These are phyloP conservation scores for Nakataea oryzae DNA, from an alignment of 2,329 filamentous ascomycete species.

Conservation along the genomic window DNA sequence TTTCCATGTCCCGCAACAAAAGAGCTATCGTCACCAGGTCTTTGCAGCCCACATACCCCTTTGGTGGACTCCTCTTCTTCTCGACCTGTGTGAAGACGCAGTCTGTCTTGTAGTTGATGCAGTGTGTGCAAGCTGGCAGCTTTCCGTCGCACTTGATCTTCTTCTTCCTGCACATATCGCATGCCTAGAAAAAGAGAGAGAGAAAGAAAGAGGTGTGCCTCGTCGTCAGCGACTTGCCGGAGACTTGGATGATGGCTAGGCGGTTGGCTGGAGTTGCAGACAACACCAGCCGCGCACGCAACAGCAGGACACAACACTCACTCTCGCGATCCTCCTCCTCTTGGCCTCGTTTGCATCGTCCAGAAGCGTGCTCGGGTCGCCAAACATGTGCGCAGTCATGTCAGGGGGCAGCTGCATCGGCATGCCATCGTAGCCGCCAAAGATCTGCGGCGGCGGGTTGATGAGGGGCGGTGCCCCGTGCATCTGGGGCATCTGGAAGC, in stretches of 20 bases:
- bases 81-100: slow-evolving; percentile 97
- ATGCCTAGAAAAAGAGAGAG: too few relatives aligned
- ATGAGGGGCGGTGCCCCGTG: slow-evolving; percentile 43
- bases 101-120: slow-evolving; percentile 95
- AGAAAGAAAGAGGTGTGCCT: slow-evolving; percentile 12
- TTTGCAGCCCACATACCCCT: slow-evolving; percentile 58
- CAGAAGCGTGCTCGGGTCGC: slow-evolving; percentile 43
- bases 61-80: slow-evolving; percentile 95
- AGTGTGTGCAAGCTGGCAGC: slow-evolving; percentile 89
- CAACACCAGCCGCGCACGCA: neutral
- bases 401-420: slow-evolving; percentile 45
- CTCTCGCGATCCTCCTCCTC: slow-evolving; percentile 76
- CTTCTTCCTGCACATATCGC: slow-evolving; percentile 93
- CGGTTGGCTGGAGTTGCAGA: too few relatives aligned
- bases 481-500: slow-evolving; percentile 49
- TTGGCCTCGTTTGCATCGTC: slow-evolving; percentile 74
- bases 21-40: too few relatives aligned
- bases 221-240: neutral
- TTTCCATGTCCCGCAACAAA: slow-evolving; percentile 3
- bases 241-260: neutral
- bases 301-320: slow-evolving; percentile 30
- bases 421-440: slow-evolving; percentile 50
- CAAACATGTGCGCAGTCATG: slow-evolving; percentile 45
- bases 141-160: slow-evolving; percentile 98
- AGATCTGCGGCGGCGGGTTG: slow-evolving; percentile 62